Evolutionary conservation across 192 early-diverging fungal species (phyloP).

Genomic region (Mortierella hygrophila): DNA sequence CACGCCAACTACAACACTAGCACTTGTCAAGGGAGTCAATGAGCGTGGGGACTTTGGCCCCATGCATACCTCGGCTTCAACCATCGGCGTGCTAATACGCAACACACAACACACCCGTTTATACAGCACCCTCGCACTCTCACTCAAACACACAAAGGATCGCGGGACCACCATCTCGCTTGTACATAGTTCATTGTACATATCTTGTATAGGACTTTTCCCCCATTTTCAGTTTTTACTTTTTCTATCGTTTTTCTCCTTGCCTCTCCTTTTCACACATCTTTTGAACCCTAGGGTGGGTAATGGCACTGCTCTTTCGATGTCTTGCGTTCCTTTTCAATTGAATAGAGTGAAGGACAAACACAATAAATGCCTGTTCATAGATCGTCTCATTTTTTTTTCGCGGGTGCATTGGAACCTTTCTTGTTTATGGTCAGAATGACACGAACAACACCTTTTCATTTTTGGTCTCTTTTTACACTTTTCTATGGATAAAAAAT

Average conservation of each 20-base stretch:
- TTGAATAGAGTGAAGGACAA: background rate
- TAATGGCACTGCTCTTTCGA: background rate
- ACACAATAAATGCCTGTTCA: background rate
- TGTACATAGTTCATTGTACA: constrained; percentile 7
- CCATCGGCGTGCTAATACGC: background rate
- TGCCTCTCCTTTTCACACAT: constrained; percentile 1
- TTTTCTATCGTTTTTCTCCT: background rate
- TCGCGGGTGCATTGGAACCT: too few species aligned
- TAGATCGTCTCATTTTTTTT: background rate
- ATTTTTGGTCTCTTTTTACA: too few species aligned
- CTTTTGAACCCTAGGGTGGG: background rate
- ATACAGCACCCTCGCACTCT: background rate
- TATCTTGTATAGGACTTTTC: constrained; percentile 4
- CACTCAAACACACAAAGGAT: background rate
- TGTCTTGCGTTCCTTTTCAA: background rate
- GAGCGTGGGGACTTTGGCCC: too few species aligned
- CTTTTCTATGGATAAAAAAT: too few species aligned
- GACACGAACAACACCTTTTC: too few species aligned
- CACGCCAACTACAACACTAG: background rate
- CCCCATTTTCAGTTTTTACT: background rate
- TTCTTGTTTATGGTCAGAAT: too few species aligned
- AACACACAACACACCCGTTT: background rate
- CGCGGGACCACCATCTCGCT: constrained; percentile 1
- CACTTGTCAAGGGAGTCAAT: background rate
- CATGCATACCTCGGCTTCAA: background rate